These are phyloP conservation scores for Dendrobium nobile DNA, from an alignment of 106 monocot genomes.

Conservation along the genomic window DNA sequence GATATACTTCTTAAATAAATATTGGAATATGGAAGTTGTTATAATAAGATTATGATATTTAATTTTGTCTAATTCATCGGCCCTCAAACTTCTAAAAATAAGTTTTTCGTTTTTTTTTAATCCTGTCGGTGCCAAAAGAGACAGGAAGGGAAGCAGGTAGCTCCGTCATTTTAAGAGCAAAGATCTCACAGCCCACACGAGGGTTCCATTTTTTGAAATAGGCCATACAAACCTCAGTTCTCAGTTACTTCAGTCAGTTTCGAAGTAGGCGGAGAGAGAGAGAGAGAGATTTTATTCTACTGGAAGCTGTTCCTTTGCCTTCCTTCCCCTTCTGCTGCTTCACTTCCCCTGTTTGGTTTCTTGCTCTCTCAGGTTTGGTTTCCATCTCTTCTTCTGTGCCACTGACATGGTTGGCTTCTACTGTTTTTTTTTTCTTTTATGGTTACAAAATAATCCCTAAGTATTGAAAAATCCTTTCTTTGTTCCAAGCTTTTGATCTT, in stretches of 20 bases:
- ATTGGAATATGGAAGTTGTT: no score
- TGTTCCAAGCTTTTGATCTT: no score
- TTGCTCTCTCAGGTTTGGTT: background rate
- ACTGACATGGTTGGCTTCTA: no score
- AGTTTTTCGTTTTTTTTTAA: no score
- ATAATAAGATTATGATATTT: no score
- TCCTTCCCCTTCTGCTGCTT: background rate
- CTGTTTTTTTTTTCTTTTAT: background rate
- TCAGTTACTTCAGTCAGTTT: background rate
- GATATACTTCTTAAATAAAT: no score
- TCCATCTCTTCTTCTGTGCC: background rate
- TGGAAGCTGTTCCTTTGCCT: background rate
- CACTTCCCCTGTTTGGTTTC: background rate
- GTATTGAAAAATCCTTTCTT: background rate
- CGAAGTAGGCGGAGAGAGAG: background rate
- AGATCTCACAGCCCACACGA: background rate
- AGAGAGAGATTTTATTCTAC: background rate
- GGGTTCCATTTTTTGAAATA: background rate
- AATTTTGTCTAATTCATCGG: no score
- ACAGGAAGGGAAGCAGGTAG: background rate
- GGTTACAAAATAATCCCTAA: no score
- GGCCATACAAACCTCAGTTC: background rate
- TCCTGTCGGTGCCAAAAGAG: background rate
- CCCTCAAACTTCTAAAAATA: no score
- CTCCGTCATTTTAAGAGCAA: background rate